These are phyloP conservation scores for Sporisorium graminicola DNA, from an alignment of 1,284 basidiomycete species.

Conservation along the genomic window DNA sequence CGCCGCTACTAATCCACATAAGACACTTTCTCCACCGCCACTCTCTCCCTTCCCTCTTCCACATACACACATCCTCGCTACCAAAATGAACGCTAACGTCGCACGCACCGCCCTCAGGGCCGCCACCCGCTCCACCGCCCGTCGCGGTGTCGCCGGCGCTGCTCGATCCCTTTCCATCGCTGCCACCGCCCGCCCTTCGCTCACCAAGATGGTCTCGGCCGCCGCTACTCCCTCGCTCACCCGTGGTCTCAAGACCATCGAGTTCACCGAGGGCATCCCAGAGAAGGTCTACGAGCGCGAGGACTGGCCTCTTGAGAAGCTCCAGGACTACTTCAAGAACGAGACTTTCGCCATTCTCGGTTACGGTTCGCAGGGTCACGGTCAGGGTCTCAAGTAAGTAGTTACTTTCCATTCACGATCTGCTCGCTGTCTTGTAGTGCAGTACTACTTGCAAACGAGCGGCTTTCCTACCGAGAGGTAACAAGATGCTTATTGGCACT, in stretches of 20 bases:
- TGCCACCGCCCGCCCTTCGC: conserved; percentile 45
- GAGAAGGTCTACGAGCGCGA: conserved; percentile 96
- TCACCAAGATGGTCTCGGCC: conserved; percentile 45
- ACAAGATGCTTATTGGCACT: too few relatives aligned
- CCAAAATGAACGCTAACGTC: conserved; percentile 55
- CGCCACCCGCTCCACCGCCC: conserved; percentile 50
- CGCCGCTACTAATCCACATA: not conserved
- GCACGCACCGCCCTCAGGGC: conserved; percentile 55
- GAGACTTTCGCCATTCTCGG: conserved; percentile 94
- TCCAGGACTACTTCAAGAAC: conserved; percentile 97
- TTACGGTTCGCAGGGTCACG: conserved; percentile 96
- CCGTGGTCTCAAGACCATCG: conserved; percentile 90
- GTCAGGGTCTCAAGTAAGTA: conserved; percentile 87
- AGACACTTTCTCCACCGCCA: conserved; percentile 3
- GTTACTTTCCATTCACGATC: conserved; percentile 4
- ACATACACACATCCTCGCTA: not conserved
- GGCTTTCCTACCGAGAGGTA: not conserved
- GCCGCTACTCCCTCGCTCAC: conserved; percentile 50
- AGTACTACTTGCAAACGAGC: not conserved
- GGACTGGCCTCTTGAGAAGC: conserved; percentile 97
- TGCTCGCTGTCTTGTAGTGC: not conserved
- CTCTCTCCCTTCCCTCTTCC: not conserved
- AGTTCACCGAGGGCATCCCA: conserved; percentile 88
- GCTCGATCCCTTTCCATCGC: conserved; percentile 53
- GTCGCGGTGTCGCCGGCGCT: conserved; percentile 37